Evolutionary conservation across 2,329 filamentous ascomycete genomes (phyloP), one percentile per base, ranked within the genome.

Genomic region (Daldinia sp.): DNA sequence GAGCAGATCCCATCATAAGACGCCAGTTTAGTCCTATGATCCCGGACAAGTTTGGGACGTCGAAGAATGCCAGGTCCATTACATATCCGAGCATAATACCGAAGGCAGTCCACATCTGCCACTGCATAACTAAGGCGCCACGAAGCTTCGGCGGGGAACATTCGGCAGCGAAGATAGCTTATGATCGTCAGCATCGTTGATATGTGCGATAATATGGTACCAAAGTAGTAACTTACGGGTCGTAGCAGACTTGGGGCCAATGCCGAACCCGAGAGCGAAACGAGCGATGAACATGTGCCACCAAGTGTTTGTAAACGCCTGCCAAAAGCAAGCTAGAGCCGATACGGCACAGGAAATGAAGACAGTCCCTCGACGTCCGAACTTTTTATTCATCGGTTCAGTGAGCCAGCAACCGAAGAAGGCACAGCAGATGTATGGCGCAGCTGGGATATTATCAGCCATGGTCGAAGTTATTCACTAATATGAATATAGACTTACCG

Each of bases 361-460:
- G 49, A 92, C 87, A 1, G 88, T 91, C 10, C 90, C 90, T 2
- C 89, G 83, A 49, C 90, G 86, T 10, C 90, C 91, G 64, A 92
- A 89, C 63, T 73, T 79, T 57, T 87, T 85, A 76, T 93, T 93
- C 75, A 92, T 83, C 0, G 90, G 90, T 34, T 88, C 86, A 0
- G 89, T 92, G 47, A 90, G 79, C 90, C 90, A 93, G 76, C 89
- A 92, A 17, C 90, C 88, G 48, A 90, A 75, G 41, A 91, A 76
- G 3, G 89, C 87, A 67, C 87, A 92, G 77, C 87, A 87, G 19
- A 92, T 82, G 67, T 89, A 89, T 0, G 86, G 86, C 0, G 83
- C 83, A 43, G 77, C 72, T 75, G 50, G 8, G 30, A 13, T 11
- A 21, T 34, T 10, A 17, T 58, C 37, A 53, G 55, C 63, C 17